Conservation (phyloP, 2,329 filamentous ascomycete genomes). For the Tolypocladium tropicale region DNA sequence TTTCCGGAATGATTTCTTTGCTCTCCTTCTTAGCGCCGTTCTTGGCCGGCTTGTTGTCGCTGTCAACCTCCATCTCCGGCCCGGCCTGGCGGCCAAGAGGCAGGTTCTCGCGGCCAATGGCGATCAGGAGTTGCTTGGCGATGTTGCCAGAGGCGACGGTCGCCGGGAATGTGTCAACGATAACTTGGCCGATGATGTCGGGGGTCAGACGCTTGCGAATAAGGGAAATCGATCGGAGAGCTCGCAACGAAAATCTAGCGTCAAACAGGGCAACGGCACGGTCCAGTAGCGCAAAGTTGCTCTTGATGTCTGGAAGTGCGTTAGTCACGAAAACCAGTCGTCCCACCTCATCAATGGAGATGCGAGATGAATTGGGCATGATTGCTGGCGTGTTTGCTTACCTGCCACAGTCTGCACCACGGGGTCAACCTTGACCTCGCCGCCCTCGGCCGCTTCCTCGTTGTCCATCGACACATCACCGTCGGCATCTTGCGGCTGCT, state of each 20-base stretch:
- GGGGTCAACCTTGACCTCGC: slow-evolving; percentile 48
- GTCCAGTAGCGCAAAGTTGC: slow-evolving; percentile 85
- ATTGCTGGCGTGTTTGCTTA: slow-evolving; percentile 22
- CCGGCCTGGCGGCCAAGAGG: slow-evolving; percentile 47
- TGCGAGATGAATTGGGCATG: neutral
- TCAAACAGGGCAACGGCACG: slow-evolving; percentile 90
- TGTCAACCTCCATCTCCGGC: slow-evolving; percentile 66
- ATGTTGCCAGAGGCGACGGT: slow-evolving; percentile 49
- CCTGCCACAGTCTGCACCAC: slow-evolving; percentile 49
- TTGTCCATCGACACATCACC: slow-evolving; percentile 65
- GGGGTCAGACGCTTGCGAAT: slow-evolving; percentile 84
- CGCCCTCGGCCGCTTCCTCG: slow-evolving; percentile 41
- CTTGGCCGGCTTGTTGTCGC: slow-evolving; percentile 44
- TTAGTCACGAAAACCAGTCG: neutral
- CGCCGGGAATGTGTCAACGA: slow-evolving; percentile 68
- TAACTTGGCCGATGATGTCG: slow-evolving; percentile 70
- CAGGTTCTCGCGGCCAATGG: slow-evolving; percentile 57
- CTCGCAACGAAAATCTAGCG: slow-evolving; percentile 86
- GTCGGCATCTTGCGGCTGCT: slow-evolving; percentile 48
- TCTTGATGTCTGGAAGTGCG: slow-evolving; percentile 68
- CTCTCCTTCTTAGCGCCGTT: slow-evolving; percentile 52
- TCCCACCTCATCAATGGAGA: neutral
- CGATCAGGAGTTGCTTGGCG: slow-evolving; percentile 59
- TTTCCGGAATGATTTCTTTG: slow-evolving; percentile 75
- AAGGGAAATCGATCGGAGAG: slow-evolving; percentile 88